Base-by-base conservation (phyloP, 2,329 filamentous ascomycete genomes). In the Sporothrix curviconia region DNA sequence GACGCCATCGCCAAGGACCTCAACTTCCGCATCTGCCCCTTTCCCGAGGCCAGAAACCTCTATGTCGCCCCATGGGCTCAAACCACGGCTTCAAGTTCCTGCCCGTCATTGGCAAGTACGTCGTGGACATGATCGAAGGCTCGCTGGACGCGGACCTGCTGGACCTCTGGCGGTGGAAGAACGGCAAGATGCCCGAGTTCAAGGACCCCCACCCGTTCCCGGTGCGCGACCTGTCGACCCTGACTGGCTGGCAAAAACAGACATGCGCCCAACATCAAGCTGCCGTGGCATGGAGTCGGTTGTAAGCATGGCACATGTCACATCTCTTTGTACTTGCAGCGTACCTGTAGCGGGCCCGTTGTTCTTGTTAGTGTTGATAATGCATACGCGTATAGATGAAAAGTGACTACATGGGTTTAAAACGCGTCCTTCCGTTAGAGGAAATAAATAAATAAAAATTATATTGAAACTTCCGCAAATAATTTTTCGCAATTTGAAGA, bases 61-160 rank as follows among this genome's bases (percentile, higher is more conserved):
- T 86, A 80, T 63, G 64, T 89, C 1, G 84, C 83, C 0, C 82
- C 81, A 83, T 82, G 12, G 84, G 84, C 7, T 86, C 83, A 0
- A 85, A 86, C 63, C 84, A 88, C 68, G 79, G 81, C 15, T 87
- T 78, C 74, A 87, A 87, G 68, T 86, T 88, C 68, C 76, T 87
- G 58, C 84, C 84, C 0, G 77, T 81, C 3, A 77, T 86, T 25
- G 84, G 85, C 4, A 80, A 78, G 62, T 87, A 87, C 62, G 74
- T 84, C 28, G 66, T 76, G n/a, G 76, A 81, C 63, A 79, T 79
- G 83, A 69, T 75, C 28, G 77, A 76, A 63, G 77, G 69, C 12
- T 61, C 68, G 14, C 66, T 83, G 17, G 67, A 58, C 24, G 36
- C 40, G 36, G 34, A 55, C 9, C 19, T 81, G 79, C 64, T 82